Conservation (phyloP, 192 early-diverging fungal genomes). For the Gaertneriomyces semiglobifer region DNA sequence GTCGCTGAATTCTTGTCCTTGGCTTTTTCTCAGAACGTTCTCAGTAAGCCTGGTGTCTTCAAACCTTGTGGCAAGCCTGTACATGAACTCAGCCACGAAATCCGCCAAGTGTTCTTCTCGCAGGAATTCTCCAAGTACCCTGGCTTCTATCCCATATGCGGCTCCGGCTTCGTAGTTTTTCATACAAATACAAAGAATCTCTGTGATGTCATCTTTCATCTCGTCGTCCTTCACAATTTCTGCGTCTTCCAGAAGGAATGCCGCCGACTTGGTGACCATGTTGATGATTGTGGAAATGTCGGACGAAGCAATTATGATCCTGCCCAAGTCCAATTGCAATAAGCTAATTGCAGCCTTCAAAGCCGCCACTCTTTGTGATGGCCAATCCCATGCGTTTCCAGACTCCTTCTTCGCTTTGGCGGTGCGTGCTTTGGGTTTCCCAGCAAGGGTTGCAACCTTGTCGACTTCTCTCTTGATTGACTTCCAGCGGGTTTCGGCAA, state of each 20-base stretch:
- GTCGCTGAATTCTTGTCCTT: slow-evolving; percentile 33
- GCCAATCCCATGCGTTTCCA: slow-evolving; percentile 58
- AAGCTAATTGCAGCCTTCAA: slow-evolving; percentile 53
- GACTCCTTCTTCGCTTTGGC: slow-evolving; percentile 36
- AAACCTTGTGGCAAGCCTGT: slow-evolving; percentile 21
- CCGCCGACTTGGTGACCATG: slow-evolving; percentile 48
- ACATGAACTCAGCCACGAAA: slow-evolving; percentile 42
- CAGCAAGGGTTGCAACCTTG: slow-evolving; percentile 9
- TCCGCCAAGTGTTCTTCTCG: slow-evolving; percentile 51
- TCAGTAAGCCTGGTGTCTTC: slow-evolving; percentile 23
- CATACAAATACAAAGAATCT: slow-evolving; percentile 71
- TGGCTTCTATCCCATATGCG: slow-evolving; percentile 30
- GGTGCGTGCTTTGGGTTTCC: slow-evolving; percentile 14
- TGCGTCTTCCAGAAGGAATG: slow-evolving; percentile 71
- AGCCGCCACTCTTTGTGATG: slow-evolving; percentile 51
- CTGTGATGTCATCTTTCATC: slow-evolving; percentile 60
- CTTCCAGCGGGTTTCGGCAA: slow-evolving; percentile 46
- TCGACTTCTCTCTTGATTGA: slow-evolving; percentile 29
- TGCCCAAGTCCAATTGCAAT: slow-evolving; percentile 60
- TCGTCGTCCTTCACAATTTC: slow-evolving; percentile 59
- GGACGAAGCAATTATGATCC: slow-evolving; percentile 67
- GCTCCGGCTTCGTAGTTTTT: slow-evolving; percentile 70
- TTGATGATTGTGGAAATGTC: slow-evolving; percentile 66
- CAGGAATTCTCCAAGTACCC: slow-evolving; percentile 37
- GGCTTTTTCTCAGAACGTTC: slow-evolving; percentile 23